These are phyloP conservation scores for Thelonectria rubi DNA, from an alignment of 2,329 filamentous ascomycete genomes.

Conservation along the genomic window DNA sequence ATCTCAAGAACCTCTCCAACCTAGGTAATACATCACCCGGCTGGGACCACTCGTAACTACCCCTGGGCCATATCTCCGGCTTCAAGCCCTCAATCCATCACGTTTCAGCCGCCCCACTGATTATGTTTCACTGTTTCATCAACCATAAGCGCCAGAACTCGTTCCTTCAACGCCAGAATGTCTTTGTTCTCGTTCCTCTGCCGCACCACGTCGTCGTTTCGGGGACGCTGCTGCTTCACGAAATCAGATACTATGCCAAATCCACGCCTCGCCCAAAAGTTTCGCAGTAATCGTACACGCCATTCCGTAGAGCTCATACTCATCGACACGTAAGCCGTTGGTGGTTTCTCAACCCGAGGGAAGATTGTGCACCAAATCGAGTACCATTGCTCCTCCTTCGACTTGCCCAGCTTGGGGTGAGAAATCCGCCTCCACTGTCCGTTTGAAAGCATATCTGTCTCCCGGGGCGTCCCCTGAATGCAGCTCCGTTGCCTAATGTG, in stretches of 20 bases:
- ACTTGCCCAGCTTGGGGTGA: neutral
- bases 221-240: neutral
- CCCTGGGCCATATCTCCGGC: too few relatives aligned
- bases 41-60: too few relatives aligned
- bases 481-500: conserved; percentile 4
- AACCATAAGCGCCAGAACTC: too few relatives aligned
- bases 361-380: neutral
- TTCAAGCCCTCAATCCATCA: too few relatives aligned
- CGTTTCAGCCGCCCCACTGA: too few relatives aligned
- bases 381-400: conserved; percentile 1
- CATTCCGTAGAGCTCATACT: neutral
- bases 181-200: too few relatives aligned
- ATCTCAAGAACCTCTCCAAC: too few relatives aligned
- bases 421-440: neutral
- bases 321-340: neutral
- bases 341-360: neutral
- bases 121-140: too few relatives aligned
- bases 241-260: neutral
- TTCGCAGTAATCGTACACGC: neutral
- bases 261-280: neutral
- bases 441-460: neutral
- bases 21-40: too few relatives aligned
- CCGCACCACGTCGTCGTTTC: too few relatives aligned
- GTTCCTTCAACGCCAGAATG: too few relatives aligned
- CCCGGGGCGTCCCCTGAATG: too few relatives aligned